Evolutionary conservation across 2,329 filamentous ascomycete genomes (phyloP).

Genomic region (Trichoderma asperellum): DNA sequence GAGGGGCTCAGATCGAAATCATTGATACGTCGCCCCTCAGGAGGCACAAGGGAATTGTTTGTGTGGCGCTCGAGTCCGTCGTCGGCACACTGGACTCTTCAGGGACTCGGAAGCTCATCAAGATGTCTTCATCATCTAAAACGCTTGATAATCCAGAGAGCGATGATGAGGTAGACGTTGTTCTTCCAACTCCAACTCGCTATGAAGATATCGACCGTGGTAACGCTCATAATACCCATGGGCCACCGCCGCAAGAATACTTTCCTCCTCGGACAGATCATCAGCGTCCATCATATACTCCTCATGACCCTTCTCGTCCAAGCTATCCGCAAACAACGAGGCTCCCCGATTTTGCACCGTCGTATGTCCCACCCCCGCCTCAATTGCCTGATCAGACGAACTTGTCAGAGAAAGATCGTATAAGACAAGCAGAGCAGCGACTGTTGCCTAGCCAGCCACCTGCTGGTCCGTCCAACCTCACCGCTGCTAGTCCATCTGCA

Average conservation of each 20-base stretch:
- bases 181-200: conserved; percentile 27
- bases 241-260: conserved; percentile 32
- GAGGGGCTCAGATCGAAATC: conserved; percentile 71
- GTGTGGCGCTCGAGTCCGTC: conserved; percentile 81
- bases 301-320: conserved; percentile 30
- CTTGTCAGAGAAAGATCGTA: conserved; percentile 79
- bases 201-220: conserved; percentile 24
- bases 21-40: conserved; percentile 85
- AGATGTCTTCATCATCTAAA: conserved; percentile 36
- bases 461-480: conserved; percentile 32
- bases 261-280: conserved; percentile 43
- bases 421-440: conserved; percentile 75
- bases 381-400: conserved; percentile 61
- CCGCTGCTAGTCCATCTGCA: conserved; percentile 37
- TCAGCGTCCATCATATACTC: conserved; percentile 34
- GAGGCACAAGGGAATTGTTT: conserved; percentile 89
- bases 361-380: conserved; percentile 62
- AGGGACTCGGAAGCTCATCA: conserved; percentile 36
- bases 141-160: conserved; percentile 38
- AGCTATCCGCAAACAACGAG: conserved; percentile 21
- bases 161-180: conserved; percentile 41
- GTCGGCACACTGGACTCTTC: conserved; percentile 84
- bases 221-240: conserved; percentile 9
- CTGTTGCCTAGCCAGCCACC: conserved; percentile 77
- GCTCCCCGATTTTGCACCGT: conserved; percentile 43